These are phyloP conservation scores for Scytalidium lignicola DNA, from an alignment of 2,329 filamentous ascomycete genomes.

Conservation along the genomic window DNA sequence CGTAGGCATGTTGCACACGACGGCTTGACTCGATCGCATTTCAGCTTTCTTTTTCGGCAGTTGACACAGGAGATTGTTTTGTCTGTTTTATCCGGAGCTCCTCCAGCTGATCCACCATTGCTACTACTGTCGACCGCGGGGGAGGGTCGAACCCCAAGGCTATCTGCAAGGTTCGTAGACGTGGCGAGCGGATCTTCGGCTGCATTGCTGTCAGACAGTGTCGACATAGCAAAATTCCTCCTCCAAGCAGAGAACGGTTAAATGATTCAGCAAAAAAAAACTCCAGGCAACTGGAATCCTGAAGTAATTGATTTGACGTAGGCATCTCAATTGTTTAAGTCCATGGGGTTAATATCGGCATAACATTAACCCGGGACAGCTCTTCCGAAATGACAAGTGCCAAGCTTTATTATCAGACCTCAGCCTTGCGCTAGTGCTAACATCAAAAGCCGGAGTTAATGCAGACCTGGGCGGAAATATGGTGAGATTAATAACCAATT, in stretches of 20 bases:
- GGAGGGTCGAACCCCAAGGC: no score
- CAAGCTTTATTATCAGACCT: no score
- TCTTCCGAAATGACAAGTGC: background rate
- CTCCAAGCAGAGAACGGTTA: background rate
- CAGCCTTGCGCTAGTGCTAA: no score
- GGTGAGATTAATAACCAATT: no score
- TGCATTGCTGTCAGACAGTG: background rate
- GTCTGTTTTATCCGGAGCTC: constrained; percentile 13
- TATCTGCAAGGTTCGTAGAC: no score
- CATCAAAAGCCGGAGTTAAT: no score
- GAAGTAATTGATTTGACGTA: background rate
- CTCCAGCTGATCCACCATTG: background rate
- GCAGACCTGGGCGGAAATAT: no score
- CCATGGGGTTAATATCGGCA: background rate
- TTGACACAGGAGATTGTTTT: constrained; percentile 75
- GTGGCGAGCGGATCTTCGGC: no score
- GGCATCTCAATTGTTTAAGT: background rate
- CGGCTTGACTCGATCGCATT: constrained; percentile 77
- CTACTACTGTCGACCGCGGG: no score
- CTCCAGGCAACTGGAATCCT: background rate
- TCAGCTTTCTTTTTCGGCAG: constrained; percentile 78
- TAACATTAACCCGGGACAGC: background rate
- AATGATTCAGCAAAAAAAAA: no score
- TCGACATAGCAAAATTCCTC: background rate
- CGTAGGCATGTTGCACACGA: constrained; percentile 75